Conservation (phyloP, 2,329 filamentous ascomycete species). For the Cercospora citrullina region DNA sequence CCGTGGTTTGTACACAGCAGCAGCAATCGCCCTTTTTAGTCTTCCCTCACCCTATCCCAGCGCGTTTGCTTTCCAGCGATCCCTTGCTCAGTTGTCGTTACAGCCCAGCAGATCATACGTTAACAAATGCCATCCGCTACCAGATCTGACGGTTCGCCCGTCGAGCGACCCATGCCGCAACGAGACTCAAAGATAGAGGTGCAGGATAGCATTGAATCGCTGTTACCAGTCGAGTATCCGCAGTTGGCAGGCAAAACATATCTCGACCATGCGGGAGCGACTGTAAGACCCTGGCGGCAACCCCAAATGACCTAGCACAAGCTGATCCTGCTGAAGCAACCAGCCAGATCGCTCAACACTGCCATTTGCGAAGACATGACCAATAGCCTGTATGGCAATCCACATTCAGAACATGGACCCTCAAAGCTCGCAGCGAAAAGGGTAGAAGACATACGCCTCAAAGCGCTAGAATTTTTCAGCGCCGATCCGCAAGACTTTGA, state of each 20-base stretch:
- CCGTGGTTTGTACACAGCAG: background rate
- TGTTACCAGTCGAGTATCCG: constrained; percentile 52
- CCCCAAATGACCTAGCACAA: background rate
- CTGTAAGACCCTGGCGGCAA: constrained; percentile 41
- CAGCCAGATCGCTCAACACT: constrained; percentile 70
- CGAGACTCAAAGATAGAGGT: constrained; percentile 22
- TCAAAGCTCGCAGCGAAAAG: constrained; percentile 73
- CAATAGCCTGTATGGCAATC: constrained; percentile 78
- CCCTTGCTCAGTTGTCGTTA: constrained; percentile 2
- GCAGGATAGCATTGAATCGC: constrained; percentile 46
- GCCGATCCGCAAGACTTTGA: constrained; percentile 80
- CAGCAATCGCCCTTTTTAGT: background rate
- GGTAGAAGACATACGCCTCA: constrained; percentile 73
- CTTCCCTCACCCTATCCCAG: background rate
- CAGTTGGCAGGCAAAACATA: constrained; percentile 52
- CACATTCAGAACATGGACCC: constrained; percentile 79
- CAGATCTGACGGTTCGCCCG: constrained; percentile 14
- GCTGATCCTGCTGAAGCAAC: constrained; percentile 42
- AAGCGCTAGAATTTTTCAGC: constrained; percentile 74
- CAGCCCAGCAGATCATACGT: background rate
- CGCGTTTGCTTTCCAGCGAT: background rate
- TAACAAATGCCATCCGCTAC: constrained; percentile 5
- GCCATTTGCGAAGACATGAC: constrained; percentile 74
- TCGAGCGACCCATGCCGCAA: constrained; percentile 8
- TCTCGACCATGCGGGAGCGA: constrained; percentile 88